A percentile compares a stretch with the other conserved stretches of the same genome.
Evolutionary conservation across 1,139 yeast genomes (phyloP).

Genomic region (Scheffersomyces segobiensis): DNA sequence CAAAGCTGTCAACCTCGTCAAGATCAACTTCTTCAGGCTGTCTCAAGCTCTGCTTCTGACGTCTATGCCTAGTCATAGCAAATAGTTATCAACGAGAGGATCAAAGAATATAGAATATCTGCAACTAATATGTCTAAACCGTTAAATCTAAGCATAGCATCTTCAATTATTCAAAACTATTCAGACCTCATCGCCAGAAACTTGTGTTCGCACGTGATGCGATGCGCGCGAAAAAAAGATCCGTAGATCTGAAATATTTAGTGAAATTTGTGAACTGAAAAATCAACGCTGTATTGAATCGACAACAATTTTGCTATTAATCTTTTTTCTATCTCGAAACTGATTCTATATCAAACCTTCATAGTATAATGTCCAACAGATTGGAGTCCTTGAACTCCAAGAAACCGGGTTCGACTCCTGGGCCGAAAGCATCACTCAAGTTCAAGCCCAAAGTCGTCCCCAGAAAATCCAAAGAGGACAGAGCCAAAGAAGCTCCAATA

Average conservation of each 20-base stretch:
- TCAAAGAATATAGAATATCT: neutral
- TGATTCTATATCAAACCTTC: neutral
- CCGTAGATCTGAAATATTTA: neutral
- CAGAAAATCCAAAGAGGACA: slow-evolving; percentile 77
- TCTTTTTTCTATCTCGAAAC: neutral
- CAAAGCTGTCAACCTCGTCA: slow-evolving; percentile 74
- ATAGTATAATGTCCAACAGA: slow-evolving; percentile 38
- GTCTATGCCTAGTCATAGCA: neutral
- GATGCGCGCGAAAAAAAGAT: neutral
- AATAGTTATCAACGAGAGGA: neutral
- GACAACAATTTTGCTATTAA: neutral
- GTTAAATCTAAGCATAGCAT: neutral
- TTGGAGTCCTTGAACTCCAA: slow-evolving; percentile 45
- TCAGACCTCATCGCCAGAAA: neutral
- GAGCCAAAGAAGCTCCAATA: slow-evolving; percentile 71
- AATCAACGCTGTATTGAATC: neutral
- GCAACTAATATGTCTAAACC: neutral
- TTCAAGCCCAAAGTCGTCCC: slow-evolving; percentile 85
- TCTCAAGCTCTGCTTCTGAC: slow-evolving; percentile 1
- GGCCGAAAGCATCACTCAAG: slow-evolving; percentile 54
- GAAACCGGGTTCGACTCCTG: slow-evolving; percentile 18
- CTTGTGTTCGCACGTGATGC: neutral
- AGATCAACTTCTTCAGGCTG: slow-evolving; percentile 34
- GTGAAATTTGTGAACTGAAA: neutral
- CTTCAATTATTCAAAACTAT: neutral